Base-by-base conservation (phyloP, 1,284 basidiomycete genomes). In the Tremellales sp. region DNA sequence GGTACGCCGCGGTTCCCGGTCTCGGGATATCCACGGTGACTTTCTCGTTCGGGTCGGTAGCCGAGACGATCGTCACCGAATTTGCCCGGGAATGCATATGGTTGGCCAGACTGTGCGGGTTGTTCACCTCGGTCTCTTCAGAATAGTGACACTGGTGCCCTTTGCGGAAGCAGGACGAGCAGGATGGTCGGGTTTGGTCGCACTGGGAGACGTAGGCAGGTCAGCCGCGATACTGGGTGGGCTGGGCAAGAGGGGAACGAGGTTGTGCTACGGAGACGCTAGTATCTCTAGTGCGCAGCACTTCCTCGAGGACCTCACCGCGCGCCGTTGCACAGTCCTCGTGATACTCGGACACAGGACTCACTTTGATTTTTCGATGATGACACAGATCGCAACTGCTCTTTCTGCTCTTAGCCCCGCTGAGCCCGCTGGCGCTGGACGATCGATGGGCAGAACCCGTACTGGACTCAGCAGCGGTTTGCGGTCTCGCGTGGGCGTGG, bases 311-410 rank as follows among this genome's bases (percentile, higher is more conserved):
- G 16, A 31, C 29, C 29, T 31, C 10, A 10, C 29, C 29, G 10
- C 29, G 16, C 16, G 16, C 29, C 10, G 29, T 31, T 10, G 29
- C 10, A 10, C 29, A 31, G 10, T 10, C 10, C 29, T 10, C 10
- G 10, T 10, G 10, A 31, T 31, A 16, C 5, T 9, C 37, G 25
- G 37, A 24, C 5, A 19, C 7, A 43, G 19, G 24, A 57, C 64
- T 37, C 44, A 64, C 66, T 51, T 60, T 61, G 52, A 68, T 68
- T 48, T 68, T 68, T 34, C 66, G 50, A 50, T 62, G 60, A 51
- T 66, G 65, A 54, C 66, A 68, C 16, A 65, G 40, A 32, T 62
- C 61, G 42, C 66, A 68, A 33, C 61, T 64, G 35, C 58, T 61
- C 54, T 68, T 68, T 46, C 66, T 51, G 34, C 55, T 57, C 44